Base-by-base conservation (phyloP, 78 protist species). In the Parvularia atlantis region DNA sequence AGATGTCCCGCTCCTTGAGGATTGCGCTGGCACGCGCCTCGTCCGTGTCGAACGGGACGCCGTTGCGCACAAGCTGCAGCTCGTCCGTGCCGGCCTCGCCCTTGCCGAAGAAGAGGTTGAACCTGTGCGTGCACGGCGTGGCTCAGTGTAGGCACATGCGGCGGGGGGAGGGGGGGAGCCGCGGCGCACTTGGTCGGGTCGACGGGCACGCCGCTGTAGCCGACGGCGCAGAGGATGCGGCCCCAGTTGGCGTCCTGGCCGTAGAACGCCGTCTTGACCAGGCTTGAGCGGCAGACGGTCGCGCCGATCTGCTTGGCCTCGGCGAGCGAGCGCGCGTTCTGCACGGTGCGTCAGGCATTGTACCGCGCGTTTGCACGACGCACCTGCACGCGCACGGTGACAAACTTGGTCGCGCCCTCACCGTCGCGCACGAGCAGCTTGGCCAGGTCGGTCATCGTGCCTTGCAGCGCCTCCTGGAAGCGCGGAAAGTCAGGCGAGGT, bases 191-290 rank as follows among this genome's bases (percentile, higher is more conserved):
- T 72, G 41, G 35, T 22, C n/a, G 76, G 77, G 46, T 41, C 53
- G 33, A 78, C 28, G 37, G 71, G 40, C 57, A 69, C 79, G 24
- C 88, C 88, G 62, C 81, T 67, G 78, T 76, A 76, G 26, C 88
- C 88, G 52, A 63, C 75, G 0, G 88, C 88, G 35, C 83, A 78
- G 31, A 83, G 67, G n/a, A 83, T 79, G 40, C 88, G 77, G 33
- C 88, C 88, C 84, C 83, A 77, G 60, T 83, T 83, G 71, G 84
- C 84, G 56, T 83, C 88, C 17, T 48, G 76, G 43, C 88, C 88
- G 66, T 71, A 77, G n/a, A 83, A 26, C 17, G 88, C 88, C 43
- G 81, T 74, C 63, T 83, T 83, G 14, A 83, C 88, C 59, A 83
- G 50, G 33, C 65, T 46, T 3, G 81, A 72, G 11, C 72, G 77